A percentile compares a stretch with the other conserved stretches of the same genome.
Conservation (phyloP, 768 basidiomycete genomes). For the Phylloporus arenicola region DNA sequence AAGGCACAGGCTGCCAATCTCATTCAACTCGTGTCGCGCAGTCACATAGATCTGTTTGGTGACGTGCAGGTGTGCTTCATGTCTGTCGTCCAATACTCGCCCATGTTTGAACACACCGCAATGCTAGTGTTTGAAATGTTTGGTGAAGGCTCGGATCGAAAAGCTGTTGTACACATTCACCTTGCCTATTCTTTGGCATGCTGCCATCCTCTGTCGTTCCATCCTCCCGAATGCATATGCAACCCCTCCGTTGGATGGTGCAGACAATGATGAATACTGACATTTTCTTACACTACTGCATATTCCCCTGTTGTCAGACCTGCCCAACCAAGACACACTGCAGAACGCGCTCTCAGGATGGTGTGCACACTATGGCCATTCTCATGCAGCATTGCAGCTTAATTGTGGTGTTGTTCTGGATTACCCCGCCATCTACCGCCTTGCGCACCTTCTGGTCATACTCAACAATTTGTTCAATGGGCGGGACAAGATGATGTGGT, state of each 20-base stretch:
- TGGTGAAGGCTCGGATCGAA: constrained; percentile 78
- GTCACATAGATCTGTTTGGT: constrained; percentile 72
- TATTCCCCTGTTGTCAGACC: constrained; percentile 73
- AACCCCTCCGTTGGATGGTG: constrained; percentile 32
- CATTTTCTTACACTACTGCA: constrained; percentile 70
- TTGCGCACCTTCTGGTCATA: constrained; percentile 72
- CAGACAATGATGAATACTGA: constrained; percentile 64
- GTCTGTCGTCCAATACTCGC: constrained; percentile 85
- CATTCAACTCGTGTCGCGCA: constrained; percentile 39
- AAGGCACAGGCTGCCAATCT: constrained; percentile 56
- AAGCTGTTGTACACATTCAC: constrained; percentile 84
- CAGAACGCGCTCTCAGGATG: constrained; percentile 86
- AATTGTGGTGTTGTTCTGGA: constrained; percentile 79
- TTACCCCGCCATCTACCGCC: constrained; percentile 75
- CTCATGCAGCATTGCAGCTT: constrained; percentile 70
- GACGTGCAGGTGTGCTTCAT: constrained; percentile 86
- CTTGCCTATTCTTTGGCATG: constrained; percentile 85
- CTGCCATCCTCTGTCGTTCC: constrained; percentile 77
- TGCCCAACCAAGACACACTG: constrained; percentile 80
- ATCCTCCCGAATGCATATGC: constrained; percentile 62
- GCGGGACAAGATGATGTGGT: constrained; percentile 67
- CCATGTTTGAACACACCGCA: constrained; percentile 80
- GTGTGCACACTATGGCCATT: constrained; percentile 84
- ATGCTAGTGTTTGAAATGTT: constrained; percentile 74
- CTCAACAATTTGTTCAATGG: constrained; percentile 81